These are phyloP conservation scores for Metarhizium anisopliae DNA, from an alignment of 2,329 filamentous ascomycete genomes.

Conservation along the genomic window DNA sequence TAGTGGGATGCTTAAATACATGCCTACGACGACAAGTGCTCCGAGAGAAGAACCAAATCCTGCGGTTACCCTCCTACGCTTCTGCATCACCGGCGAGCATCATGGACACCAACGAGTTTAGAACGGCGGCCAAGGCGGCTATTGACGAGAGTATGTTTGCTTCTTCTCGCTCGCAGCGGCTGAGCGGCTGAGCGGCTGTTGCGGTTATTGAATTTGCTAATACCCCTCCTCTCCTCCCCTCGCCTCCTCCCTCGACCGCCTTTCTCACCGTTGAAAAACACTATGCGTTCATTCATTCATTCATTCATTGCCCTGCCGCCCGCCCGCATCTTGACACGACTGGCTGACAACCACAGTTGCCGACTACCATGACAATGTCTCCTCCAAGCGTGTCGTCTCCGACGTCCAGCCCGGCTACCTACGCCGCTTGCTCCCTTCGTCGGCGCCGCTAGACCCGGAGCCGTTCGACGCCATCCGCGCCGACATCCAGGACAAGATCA, in stretches of 20 bases:
- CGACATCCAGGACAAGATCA: slow-evolving; percentile 78
- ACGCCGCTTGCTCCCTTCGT: slow-evolving; percentile 62
- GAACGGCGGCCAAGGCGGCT: slow-evolving; percentile 64
- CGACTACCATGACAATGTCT: slow-evolving; percentile 71
- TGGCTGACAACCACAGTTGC: slow-evolving; percentile 47
- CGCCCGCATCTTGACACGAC: neutral
- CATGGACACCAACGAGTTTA: slow-evolving; percentile 77
- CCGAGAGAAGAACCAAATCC: no score
- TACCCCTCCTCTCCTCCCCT: neutral
- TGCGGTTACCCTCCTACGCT: no score
- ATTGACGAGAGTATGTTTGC: slow-evolving; percentile 68
- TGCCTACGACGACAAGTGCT: no score
- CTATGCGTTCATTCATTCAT: no score
- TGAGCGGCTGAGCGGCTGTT: no score
- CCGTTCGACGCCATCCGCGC: slow-evolving; percentile 70
- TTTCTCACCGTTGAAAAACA: no score
- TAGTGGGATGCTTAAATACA: neutral
- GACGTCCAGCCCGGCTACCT: slow-evolving; percentile 80
- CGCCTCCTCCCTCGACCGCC: neutral
- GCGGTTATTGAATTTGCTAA: neutral
- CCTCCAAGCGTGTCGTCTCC: slow-evolving; percentile 63
- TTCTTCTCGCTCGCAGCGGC: no score
- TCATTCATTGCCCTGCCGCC: no score
- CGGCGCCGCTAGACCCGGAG: slow-evolving; percentile 57
- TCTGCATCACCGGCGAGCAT: neutral